A percentile compares a stretch with the other conserved stretches of the same genome.
Conservation (phyloP, 2,329 filamentous ascomycete genomes). For the Calonectria hawksworthii region DNA sequence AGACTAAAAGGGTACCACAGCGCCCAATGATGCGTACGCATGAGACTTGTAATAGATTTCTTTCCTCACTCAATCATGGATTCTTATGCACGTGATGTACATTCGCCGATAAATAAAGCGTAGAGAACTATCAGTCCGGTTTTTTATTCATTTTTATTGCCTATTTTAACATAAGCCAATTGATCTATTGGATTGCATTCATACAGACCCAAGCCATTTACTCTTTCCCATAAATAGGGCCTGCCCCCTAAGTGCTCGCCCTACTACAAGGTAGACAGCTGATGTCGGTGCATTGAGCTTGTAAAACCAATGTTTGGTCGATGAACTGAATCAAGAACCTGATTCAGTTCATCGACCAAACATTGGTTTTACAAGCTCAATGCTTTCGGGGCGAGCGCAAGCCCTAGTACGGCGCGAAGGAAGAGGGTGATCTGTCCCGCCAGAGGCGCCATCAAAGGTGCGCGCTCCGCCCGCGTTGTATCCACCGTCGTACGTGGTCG, state of each 20-base stretch:
- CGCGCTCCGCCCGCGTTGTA: constrained; percentile 54
- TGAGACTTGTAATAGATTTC: background rate
- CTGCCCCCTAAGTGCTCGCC: too few relatives aligned
- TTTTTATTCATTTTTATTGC: background rate
- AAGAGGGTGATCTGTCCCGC: constrained; percentile 67
- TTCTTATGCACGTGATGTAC: background rate
- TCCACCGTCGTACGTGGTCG: constrained; percentile 67
- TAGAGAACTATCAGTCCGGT: background rate
- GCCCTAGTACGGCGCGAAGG: constrained; percentile 67
- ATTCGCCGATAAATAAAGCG: background rate
- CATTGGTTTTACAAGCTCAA: constrained; percentile 74
- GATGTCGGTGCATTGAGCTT: too few relatives aligned
- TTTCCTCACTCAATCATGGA: background rate
- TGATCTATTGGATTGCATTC: too few relatives aligned
- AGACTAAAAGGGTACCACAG: background rate
- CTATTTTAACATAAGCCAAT: too few relatives aligned
- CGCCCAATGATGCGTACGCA: background rate
- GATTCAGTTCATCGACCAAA: constrained; percentile 64
- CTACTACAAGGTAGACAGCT: too few relatives aligned
- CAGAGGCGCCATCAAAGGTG: constrained; percentile 50
- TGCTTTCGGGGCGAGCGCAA: constrained; percentile 72
- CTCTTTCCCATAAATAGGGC: too few relatives aligned
- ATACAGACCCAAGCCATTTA: too few relatives aligned
- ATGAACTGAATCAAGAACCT: too few relatives aligned
- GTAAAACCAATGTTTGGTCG: too few relatives aligned